Percentiles rank a stretch among this genome's conserved stretches.
phyloP scores from a whole-genome alignment of 164 flowering plant species.

The Vitis labrusca region DNA sequence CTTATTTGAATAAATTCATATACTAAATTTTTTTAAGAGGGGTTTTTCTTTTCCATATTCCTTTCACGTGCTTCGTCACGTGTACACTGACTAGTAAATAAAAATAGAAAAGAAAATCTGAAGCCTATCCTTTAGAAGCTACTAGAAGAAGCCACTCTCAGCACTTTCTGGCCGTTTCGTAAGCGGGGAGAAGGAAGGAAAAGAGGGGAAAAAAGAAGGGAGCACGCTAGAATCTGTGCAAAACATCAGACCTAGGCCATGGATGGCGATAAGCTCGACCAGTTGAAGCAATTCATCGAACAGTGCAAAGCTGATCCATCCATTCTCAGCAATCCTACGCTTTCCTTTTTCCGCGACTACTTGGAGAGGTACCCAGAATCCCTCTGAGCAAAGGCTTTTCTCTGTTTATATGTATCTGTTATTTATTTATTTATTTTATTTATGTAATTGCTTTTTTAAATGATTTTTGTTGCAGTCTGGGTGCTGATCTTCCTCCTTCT shows the following conservation, averaged over 20 bases:
- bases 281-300: constrained; percentile 73
- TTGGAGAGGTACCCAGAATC: constrained; percentile 61
- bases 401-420: background rate
- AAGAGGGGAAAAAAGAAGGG: too few species aligned
- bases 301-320: constrained; percentile 76
- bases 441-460: background rate
- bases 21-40: too few species aligned
- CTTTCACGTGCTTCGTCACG: too few species aligned
- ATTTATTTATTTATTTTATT: background rate
- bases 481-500: constrained; percentile 65
- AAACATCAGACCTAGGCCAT: constrained; percentile 20
- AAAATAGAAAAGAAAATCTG: background rate
- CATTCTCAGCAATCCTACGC: constrained; percentile 70
- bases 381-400: background rate
- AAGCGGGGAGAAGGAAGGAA: background rate
- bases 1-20: too few species aligned
- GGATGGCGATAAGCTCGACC: constrained; percentile 65
- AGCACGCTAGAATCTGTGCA: too few species aligned
- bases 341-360: constrained; percentile 90
- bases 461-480: constrained; percentile 54
- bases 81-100: background rate
- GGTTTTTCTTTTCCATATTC: too few species aligned
- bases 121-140: constrained; percentile 11
- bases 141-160: too few species aligned
- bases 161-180: background rate